Evolutionary conservation across 352 stramenopile genomes (phyloP).

Genomic region (Phytophthora hibernalis): DNA sequence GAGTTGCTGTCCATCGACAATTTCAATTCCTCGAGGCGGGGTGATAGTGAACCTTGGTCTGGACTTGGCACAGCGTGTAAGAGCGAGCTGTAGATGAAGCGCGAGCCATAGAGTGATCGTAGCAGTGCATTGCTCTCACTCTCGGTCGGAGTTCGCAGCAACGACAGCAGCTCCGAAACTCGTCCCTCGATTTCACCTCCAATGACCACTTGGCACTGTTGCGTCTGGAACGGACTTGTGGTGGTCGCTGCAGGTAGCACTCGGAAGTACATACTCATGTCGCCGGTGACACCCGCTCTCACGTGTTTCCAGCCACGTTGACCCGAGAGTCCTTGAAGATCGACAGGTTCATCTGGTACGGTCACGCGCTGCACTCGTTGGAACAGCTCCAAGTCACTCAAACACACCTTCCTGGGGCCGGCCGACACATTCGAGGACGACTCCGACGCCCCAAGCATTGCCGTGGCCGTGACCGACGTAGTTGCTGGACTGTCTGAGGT

Average conservation of each 20-base stretch:
- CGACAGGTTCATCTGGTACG: constrained; percentile 17
- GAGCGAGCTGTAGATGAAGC: constrained; percentile 45
- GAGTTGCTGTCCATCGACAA: constrained; percentile 22
- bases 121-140: constrained; percentile 38
- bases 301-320: constrained; percentile 29
- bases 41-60: constrained; percentile 12
- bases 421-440: constrained; percentile 26
- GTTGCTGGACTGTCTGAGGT: constrained; percentile 23
- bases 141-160: constrained; percentile 37
- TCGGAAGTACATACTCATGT: constrained; percentile 26
- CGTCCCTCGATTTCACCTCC: constrained; percentile 22
- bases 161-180: constrained; percentile 17
- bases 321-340: constrained; percentile 14
- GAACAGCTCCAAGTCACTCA: constrained; percentile 36
- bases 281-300: constrained; percentile 2
- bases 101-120: constrained; percentile 19
- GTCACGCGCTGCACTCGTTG: constrained; percentile 26
- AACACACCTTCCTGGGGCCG: constrained; percentile 16
- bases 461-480: background rate
- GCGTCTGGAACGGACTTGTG: constrained; percentile 6
- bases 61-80: constrained; percentile 23
- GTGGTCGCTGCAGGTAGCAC: background rate
- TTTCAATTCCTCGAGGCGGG: background rate
- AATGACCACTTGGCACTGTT: constrained; percentile 28
- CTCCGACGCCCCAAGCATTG: constrained; percentile 13